Percentiles rank a stretch among this genome's conserved stretches.
phyloP scores from a whole-genome alignment of 192 early-diverging fungal species.

The Chytriomyces sp. region DNA sequence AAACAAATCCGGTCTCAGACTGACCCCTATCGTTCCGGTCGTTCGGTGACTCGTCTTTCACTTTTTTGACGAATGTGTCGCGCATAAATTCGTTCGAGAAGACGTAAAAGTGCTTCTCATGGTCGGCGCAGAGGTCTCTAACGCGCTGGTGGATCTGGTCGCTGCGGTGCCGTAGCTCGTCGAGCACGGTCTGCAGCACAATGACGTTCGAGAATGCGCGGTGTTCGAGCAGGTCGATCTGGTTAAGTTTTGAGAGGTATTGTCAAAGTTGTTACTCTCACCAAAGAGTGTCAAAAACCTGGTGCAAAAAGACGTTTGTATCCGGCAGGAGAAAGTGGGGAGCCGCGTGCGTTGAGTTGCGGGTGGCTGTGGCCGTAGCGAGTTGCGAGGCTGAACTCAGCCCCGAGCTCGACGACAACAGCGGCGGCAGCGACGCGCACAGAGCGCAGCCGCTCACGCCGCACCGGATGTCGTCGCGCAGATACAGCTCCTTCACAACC shows the following conservation, averaged over 20 bases:
- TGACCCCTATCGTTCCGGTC: conserved; percentile 90
- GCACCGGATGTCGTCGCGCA: conserved; percentile 84
- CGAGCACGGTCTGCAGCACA: conserved; percentile 89
- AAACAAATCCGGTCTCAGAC: neutral
- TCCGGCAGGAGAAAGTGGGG: conserved; percentile 86
- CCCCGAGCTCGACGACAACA: neutral
- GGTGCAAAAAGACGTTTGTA: conserved; percentile 83
- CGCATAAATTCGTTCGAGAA: conserved; percentile 96
- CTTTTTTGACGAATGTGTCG: conserved; percentile 84
- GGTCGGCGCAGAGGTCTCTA: conserved; percentile 69
- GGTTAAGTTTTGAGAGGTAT: neutral
- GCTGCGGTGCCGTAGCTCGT: conserved; percentile 86
- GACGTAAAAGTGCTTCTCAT: conserved; percentile 80
- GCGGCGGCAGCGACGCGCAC: conserved; percentile 37
- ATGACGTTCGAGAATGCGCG: conserved; percentile 85
- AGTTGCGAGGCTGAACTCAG: neutral
- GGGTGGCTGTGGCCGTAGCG: neutral
- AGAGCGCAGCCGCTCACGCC: conserved; percentile 59
- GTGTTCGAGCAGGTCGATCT: conserved; percentile 96
- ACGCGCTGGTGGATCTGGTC: conserved; percentile 80
- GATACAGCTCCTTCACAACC: conserved; percentile 91
- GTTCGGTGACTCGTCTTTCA: conserved; percentile 83
- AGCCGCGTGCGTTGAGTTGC: conserved; percentile 22
- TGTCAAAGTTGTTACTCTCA: neutral
- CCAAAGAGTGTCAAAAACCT: conserved; percentile 23